Evolutionary conservation across 2,329 filamentous ascomycete genomes (phyloP).

Genomic region (Coniella lustricola): DNA sequence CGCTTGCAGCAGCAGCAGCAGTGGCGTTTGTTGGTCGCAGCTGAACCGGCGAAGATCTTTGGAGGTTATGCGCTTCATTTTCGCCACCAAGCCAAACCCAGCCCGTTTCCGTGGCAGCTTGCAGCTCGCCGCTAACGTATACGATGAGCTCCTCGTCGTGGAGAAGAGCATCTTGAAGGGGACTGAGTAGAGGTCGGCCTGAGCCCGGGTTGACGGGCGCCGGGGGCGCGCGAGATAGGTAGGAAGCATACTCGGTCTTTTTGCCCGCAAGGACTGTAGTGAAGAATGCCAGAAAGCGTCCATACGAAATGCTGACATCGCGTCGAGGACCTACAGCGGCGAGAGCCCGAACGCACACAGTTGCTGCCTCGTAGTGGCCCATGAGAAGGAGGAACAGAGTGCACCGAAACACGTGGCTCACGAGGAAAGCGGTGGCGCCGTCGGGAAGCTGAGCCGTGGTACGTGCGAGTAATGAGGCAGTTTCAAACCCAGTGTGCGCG

Average conservation of each 20-base stretch:
- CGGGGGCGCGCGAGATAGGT: slow-evolving; percentile 27
- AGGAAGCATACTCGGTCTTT: slow-evolving; percentile 37
- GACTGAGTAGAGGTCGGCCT: slow-evolving; percentile 18
- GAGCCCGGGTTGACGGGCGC: slow-evolving; percentile 23
- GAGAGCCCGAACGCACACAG: slow-evolving; percentile 65
- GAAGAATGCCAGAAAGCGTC: slow-evolving; percentile 78
- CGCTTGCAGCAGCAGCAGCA: slow-evolving; percentile 21
- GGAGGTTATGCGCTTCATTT: slow-evolving; percentile 33
- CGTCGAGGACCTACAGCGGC: slow-evolving; percentile 64
- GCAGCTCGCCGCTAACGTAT: slow-evolving; percentile 80
- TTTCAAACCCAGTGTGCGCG: slow-evolving; percentile 67
- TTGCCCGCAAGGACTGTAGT: slow-evolving; percentile 56
- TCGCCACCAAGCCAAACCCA: slow-evolving; percentile 77
- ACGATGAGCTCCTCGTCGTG: slow-evolving; percentile 82
- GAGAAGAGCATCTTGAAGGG: slow-evolving; percentile 31
- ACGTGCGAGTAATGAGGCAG: slow-evolving; percentile 66
- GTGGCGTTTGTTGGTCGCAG: slow-evolving; percentile 4
- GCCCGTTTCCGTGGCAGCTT: slow-evolving; percentile 66
- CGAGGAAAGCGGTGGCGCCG: slow-evolving; percentile 66
- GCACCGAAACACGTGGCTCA: slow-evolving; percentile 82
- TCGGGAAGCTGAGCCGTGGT: slow-evolving; percentile 53
- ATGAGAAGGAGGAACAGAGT: slow-evolving; percentile 71
- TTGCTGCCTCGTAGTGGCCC: slow-evolving; percentile 64
- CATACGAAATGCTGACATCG: slow-evolving; percentile 69
- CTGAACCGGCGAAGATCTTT: slow-evolving; percentile 20